Conservation (phyloP, 345 rosid genomes). For the Pelargonium nanum region DNA sequence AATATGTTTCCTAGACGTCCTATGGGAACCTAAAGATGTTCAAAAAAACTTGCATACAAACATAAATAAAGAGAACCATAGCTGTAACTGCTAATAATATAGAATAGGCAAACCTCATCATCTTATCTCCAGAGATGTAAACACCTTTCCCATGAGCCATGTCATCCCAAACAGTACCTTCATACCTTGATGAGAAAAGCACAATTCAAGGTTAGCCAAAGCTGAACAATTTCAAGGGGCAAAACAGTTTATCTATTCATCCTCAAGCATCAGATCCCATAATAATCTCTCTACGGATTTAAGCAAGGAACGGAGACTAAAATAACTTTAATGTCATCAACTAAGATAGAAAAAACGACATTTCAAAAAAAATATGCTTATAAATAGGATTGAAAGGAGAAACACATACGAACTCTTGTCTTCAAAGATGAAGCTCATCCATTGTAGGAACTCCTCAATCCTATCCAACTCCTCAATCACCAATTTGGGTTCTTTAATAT, state of each 20-base stretch:
- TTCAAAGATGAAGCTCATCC: slow-evolving; percentile 92
- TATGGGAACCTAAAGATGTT: too few relatives aligned
- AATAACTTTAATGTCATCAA: too few relatives aligned
- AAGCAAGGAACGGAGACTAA: too few relatives aligned
- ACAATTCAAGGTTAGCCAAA: too few relatives aligned
- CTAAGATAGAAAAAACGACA: not conserved
- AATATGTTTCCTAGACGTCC: too few relatives aligned
- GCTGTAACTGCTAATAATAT: not conserved
- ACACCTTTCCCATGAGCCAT: slow-evolving; percentile 96
- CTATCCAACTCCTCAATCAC: slow-evolving; percentile 86
- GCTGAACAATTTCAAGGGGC: too few relatives aligned
- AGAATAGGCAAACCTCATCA: slow-evolving; percentile 49
- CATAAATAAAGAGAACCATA: too few relatives aligned
- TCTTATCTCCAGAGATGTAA: slow-evolving; percentile 65
- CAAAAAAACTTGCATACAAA: too few relatives aligned
- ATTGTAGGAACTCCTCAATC: slow-evolving; percentile 76
- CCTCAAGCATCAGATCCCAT: too few relatives aligned
- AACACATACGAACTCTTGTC: slow-evolving; percentile 77
- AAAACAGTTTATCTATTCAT: too few relatives aligned
- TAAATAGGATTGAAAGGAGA: not conserved
- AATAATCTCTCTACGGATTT: too few relatives aligned
- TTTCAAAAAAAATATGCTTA: not conserved
- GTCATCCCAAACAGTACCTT: slow-evolving; percentile 96
- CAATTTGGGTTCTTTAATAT: slow-evolving; percentile 49
- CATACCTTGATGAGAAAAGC: slow-evolving; percentile 41